Evolutionary conservation across 371 early-diverging fungal genomes (phyloP).

Genomic region (Apophysomyces variabilis): DNA sequence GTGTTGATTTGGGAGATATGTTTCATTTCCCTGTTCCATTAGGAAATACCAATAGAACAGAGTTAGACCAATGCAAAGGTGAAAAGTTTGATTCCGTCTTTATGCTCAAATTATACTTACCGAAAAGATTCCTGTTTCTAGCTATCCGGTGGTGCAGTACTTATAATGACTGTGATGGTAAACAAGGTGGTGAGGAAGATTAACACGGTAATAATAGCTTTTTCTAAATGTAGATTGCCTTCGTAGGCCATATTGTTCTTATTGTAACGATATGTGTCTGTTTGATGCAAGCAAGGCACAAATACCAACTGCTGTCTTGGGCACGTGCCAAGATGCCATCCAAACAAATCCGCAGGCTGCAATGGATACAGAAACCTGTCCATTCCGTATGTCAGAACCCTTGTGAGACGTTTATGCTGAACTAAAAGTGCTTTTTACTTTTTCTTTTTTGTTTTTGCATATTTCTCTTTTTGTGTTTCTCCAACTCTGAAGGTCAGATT

Average conservation of each 20-base stretch:
- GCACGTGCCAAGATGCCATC: slow-evolving; percentile 18
- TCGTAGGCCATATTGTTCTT: slow-evolving; percentile 15
- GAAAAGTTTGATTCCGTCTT: not conserved
- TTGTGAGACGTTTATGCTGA: not conserved
- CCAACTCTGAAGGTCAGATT: not conserved
- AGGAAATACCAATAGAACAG: not conserved
- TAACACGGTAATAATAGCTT: not conserved
- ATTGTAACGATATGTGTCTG: slow-evolving; percentile 11
- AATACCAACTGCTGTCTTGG: slow-evolving; percentile 2
- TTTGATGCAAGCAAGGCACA: slow-evolving; percentile 13
- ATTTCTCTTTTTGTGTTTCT: not conserved
- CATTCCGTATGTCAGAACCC: slow-evolving; percentile 14
- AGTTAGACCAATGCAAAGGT: slow-evolving; percentile 15
- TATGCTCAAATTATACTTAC: too few relatives aligned
- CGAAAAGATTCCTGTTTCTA: not conserved
- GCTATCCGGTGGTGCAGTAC: slow-evolving; percentile 13
- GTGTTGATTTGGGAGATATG: slow-evolving; percentile 15
- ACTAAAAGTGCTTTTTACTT: too few relatives aligned
- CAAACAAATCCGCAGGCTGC: slow-evolving; percentile 4
- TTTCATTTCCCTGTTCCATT: not conserved
- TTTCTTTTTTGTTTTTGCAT: too few relatives aligned
- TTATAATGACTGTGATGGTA: slow-evolving; percentile 16
- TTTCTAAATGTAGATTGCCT: slow-evolving; percentile 8
- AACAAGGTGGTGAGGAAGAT: not conserved
- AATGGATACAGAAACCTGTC: slow-evolving; percentile 7